Evolutionary conservation across 1,284 basidiomycete species (phyloP), one percentile per base, ranked within the genome.

Genomic region (Afroboletus lepidellus): DNA sequence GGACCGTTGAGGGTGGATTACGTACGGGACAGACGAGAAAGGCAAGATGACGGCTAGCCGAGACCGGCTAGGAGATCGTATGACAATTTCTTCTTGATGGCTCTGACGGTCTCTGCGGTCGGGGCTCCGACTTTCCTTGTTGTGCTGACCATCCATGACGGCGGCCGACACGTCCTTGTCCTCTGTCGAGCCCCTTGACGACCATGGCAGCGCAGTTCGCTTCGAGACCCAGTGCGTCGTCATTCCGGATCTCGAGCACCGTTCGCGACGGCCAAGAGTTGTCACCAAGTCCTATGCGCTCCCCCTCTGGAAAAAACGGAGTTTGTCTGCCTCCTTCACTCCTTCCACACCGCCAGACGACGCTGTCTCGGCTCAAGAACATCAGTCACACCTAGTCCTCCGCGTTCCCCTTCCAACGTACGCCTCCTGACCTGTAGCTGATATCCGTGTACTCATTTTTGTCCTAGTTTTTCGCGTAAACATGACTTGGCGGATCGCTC

Each of bases 191-290:
- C 44, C 52, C 24, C 18, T 57, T 47, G 60, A 58, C 32, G 67
- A 64, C 27, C 56, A 24, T 5, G 56, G 56, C 2, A 59, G 67
- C 47, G 65, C 74, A n/a, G 83, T 87, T 11, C 77, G 84, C 50
- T 87, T 87, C 68, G 79, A 87, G 71, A 72, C 74, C 46, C 76
- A 81, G 58, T 87, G 85, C 56, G 71, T 85, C 6, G 76, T 88
- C 55, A 87, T 88, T 51, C 86, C 85, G 15, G 79, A 84, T 54
- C 64, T 65, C 15, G 59, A 41, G 15, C 63, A 69, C 9, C 65
- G 62, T 53, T 69, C 74, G 6, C 74, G 76, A 54, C 66, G 75
- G 34, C 74, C 79, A 42, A 71, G 74, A 47, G 71, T 85, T 46
- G 65, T 81, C 57, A 80, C 78, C 21, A 85, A 78, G 58, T 81